phyloP scores from a whole-genome alignment of 1,284 basidiomycete genomes.

The Peniophora sp. region DNA sequence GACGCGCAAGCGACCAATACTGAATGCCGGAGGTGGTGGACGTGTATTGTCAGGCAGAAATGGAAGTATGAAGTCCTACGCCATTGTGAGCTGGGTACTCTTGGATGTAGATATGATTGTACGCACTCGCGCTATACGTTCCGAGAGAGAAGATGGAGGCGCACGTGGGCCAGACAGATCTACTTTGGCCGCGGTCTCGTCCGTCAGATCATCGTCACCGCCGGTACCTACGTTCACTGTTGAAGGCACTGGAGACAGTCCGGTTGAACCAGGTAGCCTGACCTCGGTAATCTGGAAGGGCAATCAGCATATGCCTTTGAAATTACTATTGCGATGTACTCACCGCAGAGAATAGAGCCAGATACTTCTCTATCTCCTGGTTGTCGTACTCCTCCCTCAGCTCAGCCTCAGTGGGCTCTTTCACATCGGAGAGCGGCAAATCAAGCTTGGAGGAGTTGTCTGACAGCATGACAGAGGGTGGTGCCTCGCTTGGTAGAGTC shows the following conservation, averaged over 20 bases:
- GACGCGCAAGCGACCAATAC: slow-evolving; percentile 43
- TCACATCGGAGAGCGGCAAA: too few relatives aligned
- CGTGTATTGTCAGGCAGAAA: slow-evolving; percentile 31
- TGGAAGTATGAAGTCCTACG: slow-evolving; percentile 37
- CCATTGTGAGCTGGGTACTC: not conserved
- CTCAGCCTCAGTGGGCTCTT: slow-evolving; percentile 26
- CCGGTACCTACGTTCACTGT: not conserved
- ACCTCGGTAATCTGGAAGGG: slow-evolving; percentile 55
- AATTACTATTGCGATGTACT: slow-evolving; percentile 11
- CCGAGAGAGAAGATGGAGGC: slow-evolving; percentile 17
- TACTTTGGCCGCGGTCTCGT: not conserved
- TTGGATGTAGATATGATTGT: not conserved
- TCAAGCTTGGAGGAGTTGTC: too few relatives aligned
- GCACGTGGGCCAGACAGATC: not conserved
- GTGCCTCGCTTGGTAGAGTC: not conserved
- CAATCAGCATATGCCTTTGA: not conserved
- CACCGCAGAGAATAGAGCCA: slow-evolving; percentile 50
- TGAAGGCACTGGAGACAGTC: not conserved
- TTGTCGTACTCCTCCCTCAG: slow-evolving; percentile 51
- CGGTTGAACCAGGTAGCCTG: slow-evolving; percentile 16
- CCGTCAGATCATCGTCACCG: slow-evolving; percentile 3
- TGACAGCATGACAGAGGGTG: too few relatives aligned
- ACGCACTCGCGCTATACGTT: slow-evolving; percentile 34
- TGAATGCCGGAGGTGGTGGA: slow-evolving; percentile 36
- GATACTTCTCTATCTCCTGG: slow-evolving; percentile 54